These are phyloP conservation scores for Tirmania nivea DNA, from an alignment of 495 filamentous ascomycete species.

Conservation along the genomic window DNA sequence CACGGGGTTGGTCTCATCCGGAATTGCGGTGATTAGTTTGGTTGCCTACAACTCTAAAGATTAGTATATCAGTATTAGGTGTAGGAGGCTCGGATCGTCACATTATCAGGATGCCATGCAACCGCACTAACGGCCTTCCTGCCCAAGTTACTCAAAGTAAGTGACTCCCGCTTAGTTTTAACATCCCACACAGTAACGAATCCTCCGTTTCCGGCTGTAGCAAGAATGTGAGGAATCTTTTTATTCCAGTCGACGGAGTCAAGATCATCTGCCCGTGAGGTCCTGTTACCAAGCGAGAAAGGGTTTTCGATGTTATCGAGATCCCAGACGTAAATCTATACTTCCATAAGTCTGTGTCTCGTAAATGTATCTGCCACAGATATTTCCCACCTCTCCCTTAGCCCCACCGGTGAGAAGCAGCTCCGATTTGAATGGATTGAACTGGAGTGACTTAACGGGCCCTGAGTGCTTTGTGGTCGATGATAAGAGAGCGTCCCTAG, in stretches of 20 bases:
- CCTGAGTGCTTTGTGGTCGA: constrained; percentile 82
- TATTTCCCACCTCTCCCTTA: constrained; percentile 52
- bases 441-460: constrained; percentile 85
- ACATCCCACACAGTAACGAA: constrained; percentile 98
- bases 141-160: constrained; percentile 82
- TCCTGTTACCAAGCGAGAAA: constrained; percentile 67
- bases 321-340: constrained; percentile 84
- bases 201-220: constrained; percentile 79
- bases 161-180: constrained; percentile 83
- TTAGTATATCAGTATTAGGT: constrained; percentile 1
- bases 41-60: constrained; percentile 31
- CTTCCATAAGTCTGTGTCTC: constrained; percentile 69
- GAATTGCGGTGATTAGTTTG: constrained; percentile 79
- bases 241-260: constrained; percentile 97
- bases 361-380: constrained; percentile 42
- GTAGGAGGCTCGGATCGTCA: constrained; percentile 5
- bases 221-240: constrained; percentile 88
- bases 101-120: constrained; percentile 84
- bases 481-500: constrained; percentile 57
- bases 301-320: constrained; percentile 71
- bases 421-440: constrained; percentile 85
- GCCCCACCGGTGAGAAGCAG: constrained; percentile 80
- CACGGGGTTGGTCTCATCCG: constrained; percentile 68
- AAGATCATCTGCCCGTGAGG: constrained; percentile 77
- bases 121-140: constrained; percentile 87